Evolutionary conservation across 495 filamentous ascomycete genomes (phyloP).

Genomic region (Parathielavia appendiculata): DNA sequence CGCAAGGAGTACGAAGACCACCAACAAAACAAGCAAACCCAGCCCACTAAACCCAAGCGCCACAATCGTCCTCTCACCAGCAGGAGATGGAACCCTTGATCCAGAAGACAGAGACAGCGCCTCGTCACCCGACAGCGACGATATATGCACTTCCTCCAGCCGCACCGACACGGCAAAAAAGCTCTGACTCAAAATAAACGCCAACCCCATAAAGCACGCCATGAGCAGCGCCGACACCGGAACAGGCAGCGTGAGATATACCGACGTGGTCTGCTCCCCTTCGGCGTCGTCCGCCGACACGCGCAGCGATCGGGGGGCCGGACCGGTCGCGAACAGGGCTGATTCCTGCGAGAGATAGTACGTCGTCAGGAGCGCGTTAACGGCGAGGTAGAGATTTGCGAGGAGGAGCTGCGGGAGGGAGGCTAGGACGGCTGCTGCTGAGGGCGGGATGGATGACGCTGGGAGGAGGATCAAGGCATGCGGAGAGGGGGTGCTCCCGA

Average conservation of each 20-base stretch:
- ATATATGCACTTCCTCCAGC: constrained; percentile 6
- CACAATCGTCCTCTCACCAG: background rate
- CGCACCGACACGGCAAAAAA: constrained; percentile 25
- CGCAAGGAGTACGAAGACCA: constrained; percentile 26
- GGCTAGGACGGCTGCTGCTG: constrained; percentile 29
- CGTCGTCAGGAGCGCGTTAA: constrained; percentile 37
- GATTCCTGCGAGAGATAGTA: constrained; percentile 44
- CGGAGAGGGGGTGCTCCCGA: constrained; percentile 31
- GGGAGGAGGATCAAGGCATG: constrained; percentile 26
- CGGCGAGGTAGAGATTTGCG: constrained; percentile 36
- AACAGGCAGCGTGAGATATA: constrained; percentile 40
- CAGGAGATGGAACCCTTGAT: no score
- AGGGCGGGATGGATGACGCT: background rate
- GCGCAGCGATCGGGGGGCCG: constrained; percentile 29
- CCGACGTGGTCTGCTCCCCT: constrained; percentile 31
- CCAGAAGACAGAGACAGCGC: no score
- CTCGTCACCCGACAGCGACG: background rate
- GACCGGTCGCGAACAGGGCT: constrained; percentile 32
- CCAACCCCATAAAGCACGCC: constrained; percentile 32
- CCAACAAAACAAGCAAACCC: constrained; percentile 32
- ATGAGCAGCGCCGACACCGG: constrained; percentile 36
- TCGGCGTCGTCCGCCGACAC: constrained; percentile 24
- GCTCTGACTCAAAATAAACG: constrained; percentile 37
- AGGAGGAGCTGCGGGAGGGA: constrained; percentile 41
- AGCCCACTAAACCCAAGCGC: constrained; percentile 34